Percentiles rank a stretch among this genome's conserved stretches.
phyloP scores from a whole-genome alignment of 169 alveolate genomes.

The Cryptosporidium baileyi region DNA sequence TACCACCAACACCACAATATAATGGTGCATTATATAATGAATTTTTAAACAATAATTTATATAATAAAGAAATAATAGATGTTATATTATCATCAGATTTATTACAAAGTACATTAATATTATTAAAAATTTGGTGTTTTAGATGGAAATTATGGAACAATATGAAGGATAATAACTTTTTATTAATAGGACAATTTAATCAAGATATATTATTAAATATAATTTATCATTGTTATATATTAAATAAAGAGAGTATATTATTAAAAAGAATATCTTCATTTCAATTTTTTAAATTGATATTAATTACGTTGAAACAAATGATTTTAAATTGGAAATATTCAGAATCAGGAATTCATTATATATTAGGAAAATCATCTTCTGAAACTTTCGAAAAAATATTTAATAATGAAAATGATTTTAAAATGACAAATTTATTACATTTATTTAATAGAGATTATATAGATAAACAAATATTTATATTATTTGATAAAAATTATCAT shows the following conservation, averaged over 20 bases:
- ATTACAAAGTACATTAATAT: background rate
- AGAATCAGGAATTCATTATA: background rate
- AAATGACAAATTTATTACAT: slow-evolving; percentile 4
- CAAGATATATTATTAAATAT: background rate
- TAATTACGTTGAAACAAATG: slow-evolving; percentile 1
- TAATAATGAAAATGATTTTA: background rate
- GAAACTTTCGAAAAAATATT: background rate
- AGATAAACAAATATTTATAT: slow-evolving; percentile 13
- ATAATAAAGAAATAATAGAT: background rate
- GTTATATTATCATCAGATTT: background rate
- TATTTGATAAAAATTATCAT: background rate
- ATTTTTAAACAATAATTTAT: background rate
- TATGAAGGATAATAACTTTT: background rate
- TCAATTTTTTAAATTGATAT: slow-evolving; percentile 10
- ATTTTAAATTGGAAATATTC: slow-evolving; percentile 7
- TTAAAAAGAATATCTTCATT: background rate
- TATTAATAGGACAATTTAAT: slow-evolving; percentile 15
- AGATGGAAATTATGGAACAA: slow-evolving; percentile 13
- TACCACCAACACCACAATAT: slow-evolving; percentile 69
- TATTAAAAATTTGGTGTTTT: slow-evolving; percentile 40
- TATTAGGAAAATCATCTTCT: background rate
- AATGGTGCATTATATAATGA: slow-evolving; percentile 53
- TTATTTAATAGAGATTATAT: slow-evolving; percentile 50
- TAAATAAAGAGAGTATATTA: background rate
- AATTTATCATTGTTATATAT: background rate